Conservation (phyloP, 140 eudicot genomes). For the Flaveria floridana region DNA sequence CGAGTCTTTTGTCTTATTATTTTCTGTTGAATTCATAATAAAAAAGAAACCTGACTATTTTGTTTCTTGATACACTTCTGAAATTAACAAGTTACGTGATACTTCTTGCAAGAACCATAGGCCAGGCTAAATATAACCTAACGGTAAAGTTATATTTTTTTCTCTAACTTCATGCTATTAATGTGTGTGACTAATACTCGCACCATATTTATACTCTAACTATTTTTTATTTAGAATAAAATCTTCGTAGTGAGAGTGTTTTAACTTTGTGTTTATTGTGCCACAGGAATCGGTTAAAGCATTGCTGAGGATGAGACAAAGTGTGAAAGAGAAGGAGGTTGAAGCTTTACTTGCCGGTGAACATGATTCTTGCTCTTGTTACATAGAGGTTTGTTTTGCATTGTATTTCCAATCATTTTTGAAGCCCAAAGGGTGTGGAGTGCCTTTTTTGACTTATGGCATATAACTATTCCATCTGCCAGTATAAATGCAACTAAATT, state of each 20-base stretch:
- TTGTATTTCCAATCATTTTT: not conserved
- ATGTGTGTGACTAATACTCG: no score
- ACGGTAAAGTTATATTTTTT: no score
- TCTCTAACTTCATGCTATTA: no score
- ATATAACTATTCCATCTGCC: not conserved
- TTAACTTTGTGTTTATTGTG: conserved; percentile 22
- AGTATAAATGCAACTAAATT: not conserved
- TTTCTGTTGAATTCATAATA: no score
- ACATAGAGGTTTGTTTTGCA: conserved; percentile 53
- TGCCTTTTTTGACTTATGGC: not conserved
- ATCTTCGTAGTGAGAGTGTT: not conserved
- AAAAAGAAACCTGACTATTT: no score
- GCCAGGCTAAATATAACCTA: no score
- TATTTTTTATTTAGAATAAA: not conserved
- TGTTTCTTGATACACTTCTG: no score
- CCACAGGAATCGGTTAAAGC: conserved; percentile 74
- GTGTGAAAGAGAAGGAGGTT: conserved; percentile 76
- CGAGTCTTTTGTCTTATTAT: no score
- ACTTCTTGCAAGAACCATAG: no score
- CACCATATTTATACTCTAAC: not conserved
- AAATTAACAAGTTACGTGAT: no score
- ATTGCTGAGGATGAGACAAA: conserved; percentile 66
- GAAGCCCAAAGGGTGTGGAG: not conserved
- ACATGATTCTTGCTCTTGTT: conserved; percentile 93
- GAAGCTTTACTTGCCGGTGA: conserved; percentile 91